These are phyloP conservation scores for Mycosphaerella arachidis DNA, from an alignment of 2,329 filamentous ascomycete genomes.

Conservation along the genomic window DNA sequence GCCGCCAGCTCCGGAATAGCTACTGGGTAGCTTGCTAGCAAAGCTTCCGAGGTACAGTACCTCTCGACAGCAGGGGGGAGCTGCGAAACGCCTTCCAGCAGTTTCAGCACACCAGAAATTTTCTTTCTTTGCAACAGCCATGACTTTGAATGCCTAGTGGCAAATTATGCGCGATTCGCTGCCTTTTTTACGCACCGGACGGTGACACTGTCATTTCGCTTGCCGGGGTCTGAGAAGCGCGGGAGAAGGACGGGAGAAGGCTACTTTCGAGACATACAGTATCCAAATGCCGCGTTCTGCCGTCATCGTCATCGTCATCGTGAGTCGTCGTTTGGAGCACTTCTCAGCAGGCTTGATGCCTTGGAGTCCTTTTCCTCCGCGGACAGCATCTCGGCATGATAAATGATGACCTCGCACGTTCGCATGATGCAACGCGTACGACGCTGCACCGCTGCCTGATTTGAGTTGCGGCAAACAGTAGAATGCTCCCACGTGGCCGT, in stretches of 20 bases:
- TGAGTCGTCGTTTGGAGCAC: neutral
- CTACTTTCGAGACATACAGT: no score
- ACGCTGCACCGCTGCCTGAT: neutral
- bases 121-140: neutral
- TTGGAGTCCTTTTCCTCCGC: neutral
- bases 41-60: slow-evolving; percentile 14
- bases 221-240: slow-evolving; percentile 13
- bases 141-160: slow-evolving; percentile 5
- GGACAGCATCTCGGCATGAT: neutral
- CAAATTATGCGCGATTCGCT: slow-evolving; percentile 13
- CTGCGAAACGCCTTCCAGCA: slow-evolving; percentile 6
- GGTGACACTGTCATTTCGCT: slow-evolving; percentile 13
- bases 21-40: slow-evolving; percentile 1
- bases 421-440: neutral
- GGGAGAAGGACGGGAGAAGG: slow-evolving; percentile 15
- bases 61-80: slow-evolving; percentile 10
- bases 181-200: slow-evolving; percentile 10
- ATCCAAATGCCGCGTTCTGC: neutral
- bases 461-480: neutral
- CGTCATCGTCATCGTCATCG: slow-evolving; percentile 1
- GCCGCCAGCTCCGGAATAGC: slow-evolving; percentile 7
- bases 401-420: neutral
- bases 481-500: slow-evolving; percentile 3
- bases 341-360: neutral
- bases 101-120: slow-evolving; percentile 7